phyloP scores from a whole-genome alignment of 768 basidiomycete species.

The Phaeolepiota aurea region DNA sequence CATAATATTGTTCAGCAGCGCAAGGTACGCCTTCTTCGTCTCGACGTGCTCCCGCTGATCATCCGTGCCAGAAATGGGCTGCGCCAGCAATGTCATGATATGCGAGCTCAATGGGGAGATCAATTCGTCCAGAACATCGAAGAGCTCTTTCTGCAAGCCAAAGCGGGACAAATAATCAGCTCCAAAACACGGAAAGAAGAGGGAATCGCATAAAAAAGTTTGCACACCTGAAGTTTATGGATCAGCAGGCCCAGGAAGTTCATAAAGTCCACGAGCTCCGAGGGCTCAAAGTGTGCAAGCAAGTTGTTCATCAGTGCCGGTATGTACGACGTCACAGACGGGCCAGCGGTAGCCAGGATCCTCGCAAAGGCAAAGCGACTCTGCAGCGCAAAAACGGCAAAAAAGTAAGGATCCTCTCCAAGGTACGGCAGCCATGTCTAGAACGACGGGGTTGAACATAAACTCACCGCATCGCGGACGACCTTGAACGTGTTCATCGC shows the following conservation, averaged over 20 bases:
- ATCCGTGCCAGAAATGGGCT: conserved; percentile 81
- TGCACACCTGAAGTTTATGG: conserved; percentile 78
- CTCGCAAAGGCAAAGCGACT: conserved; percentile 91
- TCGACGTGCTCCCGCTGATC: conserved; percentile 71
- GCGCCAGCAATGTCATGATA: conserved; percentile 70
- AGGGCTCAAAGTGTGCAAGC: conserved; percentile 86
- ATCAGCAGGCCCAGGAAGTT: conserved; percentile 88
- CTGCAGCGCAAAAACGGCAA: too few relatives aligned
- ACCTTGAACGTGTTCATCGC: conserved; percentile 82
- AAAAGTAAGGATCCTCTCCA: too few relatives aligned
- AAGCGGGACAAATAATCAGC: conserved; percentile 1
- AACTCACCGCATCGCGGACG: conserved; percentile 84
- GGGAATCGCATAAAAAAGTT: conserved; percentile 7
- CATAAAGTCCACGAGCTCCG: conserved; percentile 92
- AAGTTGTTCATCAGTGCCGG: conserved; percentile 85
- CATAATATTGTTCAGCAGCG: conserved; percentile 74
- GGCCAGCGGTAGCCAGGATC: conserved; percentile 83
- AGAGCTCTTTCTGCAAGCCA: conserved; percentile 62
- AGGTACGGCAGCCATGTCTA: too few relatives aligned
- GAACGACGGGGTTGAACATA: not conserved
- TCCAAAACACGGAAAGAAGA: conserved; percentile 2
- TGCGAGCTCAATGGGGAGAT: conserved; percentile 81
- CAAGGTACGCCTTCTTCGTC: conserved; percentile 85
- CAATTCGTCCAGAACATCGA: conserved; percentile 83
- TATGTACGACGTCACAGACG: conserved; percentile 78